Evolutionary conservation across 352 stramenopile species (phyloP).

Genomic region (Phytophthora capsici): DNA sequence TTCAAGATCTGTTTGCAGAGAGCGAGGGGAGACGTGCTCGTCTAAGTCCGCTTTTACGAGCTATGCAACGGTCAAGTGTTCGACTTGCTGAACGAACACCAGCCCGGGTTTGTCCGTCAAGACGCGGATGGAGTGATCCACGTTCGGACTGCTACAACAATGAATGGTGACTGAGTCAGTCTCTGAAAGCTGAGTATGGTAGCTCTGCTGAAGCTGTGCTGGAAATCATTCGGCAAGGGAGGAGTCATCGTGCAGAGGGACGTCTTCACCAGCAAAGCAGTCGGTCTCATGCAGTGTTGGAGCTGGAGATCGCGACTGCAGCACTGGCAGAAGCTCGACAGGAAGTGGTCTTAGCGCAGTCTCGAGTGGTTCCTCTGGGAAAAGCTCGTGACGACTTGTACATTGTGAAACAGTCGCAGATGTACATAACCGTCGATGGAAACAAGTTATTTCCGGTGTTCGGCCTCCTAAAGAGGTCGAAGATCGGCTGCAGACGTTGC

Average conservation of each 20-base stretch:
- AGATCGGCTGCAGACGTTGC: too few relatives aligned
- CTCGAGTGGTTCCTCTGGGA: slow-evolving; percentile 46
- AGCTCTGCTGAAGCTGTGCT: too few relatives aligned
- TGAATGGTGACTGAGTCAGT: slow-evolving; percentile 50
- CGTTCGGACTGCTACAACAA: slow-evolving; percentile 56
- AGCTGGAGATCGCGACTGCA: slow-evolving; percentile 58
- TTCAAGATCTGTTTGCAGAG: slow-evolving; percentile 42
- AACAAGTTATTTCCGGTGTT: too few relatives aligned
- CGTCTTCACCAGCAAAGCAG: slow-evolving; percentile 61
- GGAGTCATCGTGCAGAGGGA: slow-evolving; percentile 42
- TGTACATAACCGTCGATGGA: too few relatives aligned
- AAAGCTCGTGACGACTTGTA: too few relatives aligned
- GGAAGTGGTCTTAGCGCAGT: slow-evolving; percentile 37
- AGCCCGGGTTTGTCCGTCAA: slow-evolving; percentile 55
- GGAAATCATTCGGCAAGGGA: too few relatives aligned
- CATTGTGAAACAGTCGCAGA: too few relatives aligned
- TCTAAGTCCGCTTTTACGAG: slow-evolving; percentile 65
- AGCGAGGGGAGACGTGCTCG: slow-evolving; percentile 17
- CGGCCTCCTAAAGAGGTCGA: too few relatives aligned
- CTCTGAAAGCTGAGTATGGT: slow-evolving; percentile 36
- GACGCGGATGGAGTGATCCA: slow-evolving; percentile 51
- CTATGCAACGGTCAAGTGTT: slow-evolving; percentile 66
- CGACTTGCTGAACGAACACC: slow-evolving; percentile 54
- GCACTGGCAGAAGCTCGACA: slow-evolving; percentile 41
- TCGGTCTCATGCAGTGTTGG: slow-evolving; percentile 54